These are phyloP conservation scores for Circinella minor DNA, from an alignment of 371 early-diverging fungal genomes.

Conservation along the genomic window DNA sequence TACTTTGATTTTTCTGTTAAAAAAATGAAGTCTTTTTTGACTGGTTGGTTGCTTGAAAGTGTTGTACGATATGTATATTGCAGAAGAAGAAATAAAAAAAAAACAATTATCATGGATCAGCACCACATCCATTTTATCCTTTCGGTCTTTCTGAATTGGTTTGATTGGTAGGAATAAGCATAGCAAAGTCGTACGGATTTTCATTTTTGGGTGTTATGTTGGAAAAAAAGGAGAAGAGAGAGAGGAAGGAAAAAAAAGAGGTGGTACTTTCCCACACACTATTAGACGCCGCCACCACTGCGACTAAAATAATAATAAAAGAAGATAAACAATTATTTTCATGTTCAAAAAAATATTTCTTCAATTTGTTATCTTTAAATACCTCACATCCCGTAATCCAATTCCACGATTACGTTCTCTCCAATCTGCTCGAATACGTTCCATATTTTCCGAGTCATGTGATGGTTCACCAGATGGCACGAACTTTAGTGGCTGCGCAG, in stretches of 20 bases:
- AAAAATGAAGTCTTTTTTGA: background rate
- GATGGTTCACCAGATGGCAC: constrained; percentile 39
- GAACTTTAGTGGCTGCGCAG: constrained; percentile 35
- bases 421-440: constrained; percentile 48
- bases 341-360: background rate
- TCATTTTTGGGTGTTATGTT: background rate
- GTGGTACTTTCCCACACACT: background rate
- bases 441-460: constrained; percentile 41
- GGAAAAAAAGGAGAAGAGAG: constrained; percentile 1
- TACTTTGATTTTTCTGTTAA: background rate
- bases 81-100: too few species aligned
- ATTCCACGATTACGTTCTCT: constrained; percentile 43
- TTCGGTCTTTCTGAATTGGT: too few species aligned
- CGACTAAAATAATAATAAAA: constrained; percentile 24
- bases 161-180: background rate
- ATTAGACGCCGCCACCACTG: constrained; percentile 46
- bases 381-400: constrained; percentile 51
- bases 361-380: background rate
- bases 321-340: background rate
- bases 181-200: background rate
- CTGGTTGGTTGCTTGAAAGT: background rate
- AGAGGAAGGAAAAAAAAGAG: background rate
- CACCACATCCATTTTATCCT: too few species aligned
- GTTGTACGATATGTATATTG: too few species aligned
- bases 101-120: too few species aligned